Percentiles rank a stretch among this genome's conserved stretches.
phyloP scores from a whole-genome alignment of 176 grass and related monocot genomes.

The Oryza glaberrima region DNA sequence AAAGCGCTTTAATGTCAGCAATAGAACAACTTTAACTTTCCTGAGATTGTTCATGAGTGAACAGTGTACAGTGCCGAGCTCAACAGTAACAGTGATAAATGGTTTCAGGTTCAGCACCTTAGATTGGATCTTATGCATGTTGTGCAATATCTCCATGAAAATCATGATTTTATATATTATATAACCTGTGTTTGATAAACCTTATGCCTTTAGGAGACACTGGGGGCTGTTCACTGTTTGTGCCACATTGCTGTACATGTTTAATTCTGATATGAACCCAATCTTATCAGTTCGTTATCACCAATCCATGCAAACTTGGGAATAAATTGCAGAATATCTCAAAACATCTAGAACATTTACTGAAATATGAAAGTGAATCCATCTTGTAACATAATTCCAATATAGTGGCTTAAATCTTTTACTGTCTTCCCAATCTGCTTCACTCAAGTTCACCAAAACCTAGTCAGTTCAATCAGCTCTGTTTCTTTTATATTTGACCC shows the following conservation, averaged over 20 bases:
- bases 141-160: background rate
- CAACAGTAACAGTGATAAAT: background rate
- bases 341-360: background rate
- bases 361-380: conserved; percentile 4
- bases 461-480: conserved; percentile 19
- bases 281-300: background rate
- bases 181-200: background rate
- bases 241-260: background rate
- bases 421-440: background rate
- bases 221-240: background rate
- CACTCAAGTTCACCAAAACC: background rate
- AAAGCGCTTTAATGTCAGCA: background rate
- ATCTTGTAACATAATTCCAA: background rate
- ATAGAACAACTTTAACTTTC: background rate
- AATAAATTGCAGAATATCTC: background rate
- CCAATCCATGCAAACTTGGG: background rate
- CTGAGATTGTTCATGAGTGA: background rate
- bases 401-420: background rate
- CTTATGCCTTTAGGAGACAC: background rate
- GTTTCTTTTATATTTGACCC: background rate
- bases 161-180: background rate
- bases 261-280: background rate
- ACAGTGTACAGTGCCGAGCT: background rate
- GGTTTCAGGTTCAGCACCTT: background rate
- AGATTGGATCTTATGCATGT: background rate